Base-by-base conservation (phyloP, 768 basidiomycete genomes). In the Tulasnella sp. region DNA sequence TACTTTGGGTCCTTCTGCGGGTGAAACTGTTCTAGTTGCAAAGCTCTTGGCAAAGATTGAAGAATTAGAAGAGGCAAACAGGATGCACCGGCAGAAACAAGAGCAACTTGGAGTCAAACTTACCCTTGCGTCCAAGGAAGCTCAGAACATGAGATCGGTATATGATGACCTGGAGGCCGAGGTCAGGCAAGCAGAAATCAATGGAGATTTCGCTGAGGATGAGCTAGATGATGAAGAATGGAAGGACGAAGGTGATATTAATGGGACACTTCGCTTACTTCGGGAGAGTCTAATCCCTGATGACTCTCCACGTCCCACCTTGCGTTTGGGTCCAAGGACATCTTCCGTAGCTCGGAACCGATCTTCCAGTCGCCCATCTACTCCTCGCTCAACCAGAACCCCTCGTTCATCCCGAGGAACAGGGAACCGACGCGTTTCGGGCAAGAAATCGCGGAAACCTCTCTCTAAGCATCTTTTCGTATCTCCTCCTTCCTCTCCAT, bases 61-160 rank as follows among this genome's bases (percentile, higher is more conserved):
- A 41, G 85, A 89, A 61, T 70, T 89, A 1, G 83, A 89, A 59
- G 72, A 78, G 33, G 75, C 82, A 2, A 89, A 89, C 57, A 56
- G 66, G 5, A 73, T 75, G 49, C 85, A 89, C 35, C 67, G 76
- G 19, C 67, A 71, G 50, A 77, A 82, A 55, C 85, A 88, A 60
- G 64, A 63, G 1, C 72, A 75, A 57, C 85, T 84, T 0, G 65
- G 72, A 4, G 67, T 67, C 33, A 77, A 79, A 53, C 67, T 87
- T 24, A 72, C 73, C n/a, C 73, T 73, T 3, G 81, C 83, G 8
- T 81, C 84, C 57, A 71, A 74, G 53, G 83, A 87, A 58, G 79
- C 79, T 2, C 74, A 82, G 41, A 74, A 73, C 48, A 84, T 89
- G 55, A 71, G 72, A 40, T 74, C 74, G 48, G 72, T 77, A 5